Evolutionary conservation across 192 early-diverging fungal species (phyloP), one percentile per base, ranked within the genome.

Genomic region (Gaertneriomyces sp.): DNA sequence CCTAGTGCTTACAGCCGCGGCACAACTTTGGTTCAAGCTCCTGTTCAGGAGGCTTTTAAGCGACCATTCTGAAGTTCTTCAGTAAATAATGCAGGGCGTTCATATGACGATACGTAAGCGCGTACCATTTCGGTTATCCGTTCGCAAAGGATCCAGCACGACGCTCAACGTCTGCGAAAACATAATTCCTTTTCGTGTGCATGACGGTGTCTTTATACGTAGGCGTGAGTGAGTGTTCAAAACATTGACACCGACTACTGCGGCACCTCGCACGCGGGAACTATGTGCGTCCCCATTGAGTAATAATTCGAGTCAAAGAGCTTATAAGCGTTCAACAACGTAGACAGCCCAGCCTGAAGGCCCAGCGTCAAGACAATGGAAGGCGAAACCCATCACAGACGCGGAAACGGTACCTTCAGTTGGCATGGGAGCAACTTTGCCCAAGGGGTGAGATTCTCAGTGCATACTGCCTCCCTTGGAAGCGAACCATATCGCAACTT

Each of bases 381-480:
- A 12, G 40, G 10, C 20, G 14, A 17, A 12, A 2, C 17, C 49
- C 42, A 4, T 54, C 19, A 39, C 57, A 17, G 38, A 46, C 47
- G 4, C 19, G 42, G 16, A 44, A 12, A 39, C 39, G 2, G 40
- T 64, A 84, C 87, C 73, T 89, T 91, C 11, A 90, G 77, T 78
- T 95, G 89, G 70, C 97, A 99, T 4, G 97, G 97, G 43, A 99
- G 69, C 60, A 95, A 79, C 71, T 98, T 99, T 65, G 89, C 85
- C 94, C 94, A 99, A 7, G 95, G 94, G 7, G 97, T 96, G 73
- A 99, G 79, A 72, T 99, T 99, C 70, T 98, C 97, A 5, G 97
- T 99, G 64, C 97, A 99, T 7, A 94, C 92, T 66, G 87, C 89
- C 68, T 99, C 97, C 68, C 90, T 90, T 4, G 95, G 89, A 33